These are phyloP conservation scores for Jacaranda mimosifolia DNA, from an alignment of 257 asterid genomes.

Conservation along the genomic window DNA sequence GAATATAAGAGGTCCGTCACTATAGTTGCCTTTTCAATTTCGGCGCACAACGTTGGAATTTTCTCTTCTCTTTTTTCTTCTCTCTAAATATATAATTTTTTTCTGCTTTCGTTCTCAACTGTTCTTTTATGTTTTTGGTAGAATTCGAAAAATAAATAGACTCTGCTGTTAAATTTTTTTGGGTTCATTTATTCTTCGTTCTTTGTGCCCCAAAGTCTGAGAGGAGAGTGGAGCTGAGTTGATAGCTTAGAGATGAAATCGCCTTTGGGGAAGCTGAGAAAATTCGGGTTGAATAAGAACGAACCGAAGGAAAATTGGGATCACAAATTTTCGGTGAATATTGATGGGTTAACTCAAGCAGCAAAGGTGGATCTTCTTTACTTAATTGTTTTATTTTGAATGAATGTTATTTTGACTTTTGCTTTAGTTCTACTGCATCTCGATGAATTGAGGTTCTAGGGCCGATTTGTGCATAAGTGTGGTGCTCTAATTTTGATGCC, in stretches of 20 bases:
- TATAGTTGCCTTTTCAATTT: slow-evolving; percentile 49
- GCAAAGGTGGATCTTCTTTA: slow-evolving; percentile 55
- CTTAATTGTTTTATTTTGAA: neutral
- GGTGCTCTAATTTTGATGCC: slow-evolving; percentile 31
- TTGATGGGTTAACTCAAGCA: slow-evolving; percentile 62
- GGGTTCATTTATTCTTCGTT: slow-evolving; percentile 17
- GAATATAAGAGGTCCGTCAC: slow-evolving; percentile 40
- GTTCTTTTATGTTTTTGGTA: neutral
- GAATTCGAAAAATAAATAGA: slow-evolving; percentile 29
- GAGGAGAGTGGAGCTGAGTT: slow-evolving; percentile 32
- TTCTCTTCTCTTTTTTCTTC: slow-evolving; percentile 34
- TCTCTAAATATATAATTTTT: slow-evolving; percentile 3
- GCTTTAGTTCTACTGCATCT: slow-evolving; percentile 32
- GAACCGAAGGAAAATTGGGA: slow-evolving; percentile 62
- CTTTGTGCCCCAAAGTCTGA: slow-evolving; percentile 3
- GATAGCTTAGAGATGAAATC: slow-evolving; percentile 58
- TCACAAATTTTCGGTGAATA: slow-evolving; percentile 49
- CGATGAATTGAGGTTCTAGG: slow-evolving; percentile 21
- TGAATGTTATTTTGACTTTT: slow-evolving; percentile 26
- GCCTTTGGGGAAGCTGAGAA: slow-evolving; percentile 54
- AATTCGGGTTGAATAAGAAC: slow-evolving; percentile 50
- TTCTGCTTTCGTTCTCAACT: neutral
- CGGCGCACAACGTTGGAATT: slow-evolving; percentile 65
- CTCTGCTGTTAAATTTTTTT: slow-evolving; percentile 15
- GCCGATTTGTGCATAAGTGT: slow-evolving; percentile 21